Conservation (phyloP, 192 early-diverging fungal genomes). For the Dissophora globulifera region DNA sequence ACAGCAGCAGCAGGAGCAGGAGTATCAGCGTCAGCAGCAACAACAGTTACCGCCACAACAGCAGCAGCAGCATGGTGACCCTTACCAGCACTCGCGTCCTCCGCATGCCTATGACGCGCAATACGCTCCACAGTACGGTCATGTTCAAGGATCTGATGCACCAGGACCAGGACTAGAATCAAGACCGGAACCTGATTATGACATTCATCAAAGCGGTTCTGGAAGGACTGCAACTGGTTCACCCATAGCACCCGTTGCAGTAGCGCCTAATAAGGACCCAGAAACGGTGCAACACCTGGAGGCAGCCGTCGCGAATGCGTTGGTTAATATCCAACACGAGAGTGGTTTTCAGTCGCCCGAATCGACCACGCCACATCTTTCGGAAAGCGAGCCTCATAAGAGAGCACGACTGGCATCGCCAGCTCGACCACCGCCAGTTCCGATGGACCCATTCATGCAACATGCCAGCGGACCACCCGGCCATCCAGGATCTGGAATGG, state of each 20-base stretch:
- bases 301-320: conserved; percentile 26
- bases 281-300: conserved; percentile 25
- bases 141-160: background rate
- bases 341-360: conserved; percentile 33
- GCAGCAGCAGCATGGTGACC: background rate
- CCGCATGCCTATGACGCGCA: background rate
- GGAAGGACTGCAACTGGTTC: no score
- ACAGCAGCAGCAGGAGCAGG: conserved; percentile 7
- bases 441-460: no score
- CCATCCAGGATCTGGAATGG: no score
- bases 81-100: background rate
- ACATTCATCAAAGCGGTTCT: background rate
- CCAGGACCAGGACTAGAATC: background rate
- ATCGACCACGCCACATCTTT: background rate
- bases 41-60: background rate
- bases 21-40: conserved; percentile 14
- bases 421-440: no score
- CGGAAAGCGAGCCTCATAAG: conserved; percentile 7
- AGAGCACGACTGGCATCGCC: conserved; percentile 9
- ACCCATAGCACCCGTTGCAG: background rate
- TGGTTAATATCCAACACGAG: conserved; percentile 39
- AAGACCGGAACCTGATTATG: background rate
- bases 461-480: no score
- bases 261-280: conserved; percentile 10
- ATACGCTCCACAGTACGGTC: no score